Evolutionary conservation across 805 yeast species (phyloP).

Genomic region (Zygosaccharomyces rouxii): DNA sequence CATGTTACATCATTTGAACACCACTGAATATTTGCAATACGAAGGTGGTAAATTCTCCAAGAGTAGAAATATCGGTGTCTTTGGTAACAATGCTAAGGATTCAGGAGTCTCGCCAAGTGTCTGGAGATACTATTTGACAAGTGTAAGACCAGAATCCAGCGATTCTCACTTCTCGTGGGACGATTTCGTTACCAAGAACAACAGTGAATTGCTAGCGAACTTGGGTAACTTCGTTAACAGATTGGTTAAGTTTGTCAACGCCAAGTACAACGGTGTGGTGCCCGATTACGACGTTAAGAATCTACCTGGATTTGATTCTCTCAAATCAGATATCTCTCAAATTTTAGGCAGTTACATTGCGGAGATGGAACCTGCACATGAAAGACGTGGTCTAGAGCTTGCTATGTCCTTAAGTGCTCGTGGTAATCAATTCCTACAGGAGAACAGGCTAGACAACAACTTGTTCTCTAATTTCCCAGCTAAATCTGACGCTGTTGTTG

Average conservation of each 20-base stretch:
- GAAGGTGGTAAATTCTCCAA: constrained; percentile 98
- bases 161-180: constrained; percentile 98
- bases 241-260: constrained; percentile 79
- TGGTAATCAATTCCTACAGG: constrained; percentile 95
- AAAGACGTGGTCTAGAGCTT: constrained; percentile 84
- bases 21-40: constrained; percentile 95
- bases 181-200: constrained; percentile 90
- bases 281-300: constrained; percentile 56
- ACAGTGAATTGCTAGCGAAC: constrained; percentile 89
- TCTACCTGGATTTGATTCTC: constrained; percentile 44
- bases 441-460: constrained; percentile 87
- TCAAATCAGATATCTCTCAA: constrained; percentile 54
- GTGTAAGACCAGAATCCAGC: constrained; percentile 90
- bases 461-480: constrained; percentile 71
- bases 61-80: constrained; percentile 96
- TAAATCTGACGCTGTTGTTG: constrained; percentile 86
- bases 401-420: constrained; percentile 90
- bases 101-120: constrained; percentile 89
- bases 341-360: constrained; percentile 58
- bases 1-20: constrained; percentile 79
- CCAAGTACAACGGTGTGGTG: constrained; percentile 87
- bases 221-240: constrained; percentile 96
- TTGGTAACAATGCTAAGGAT: constrained; percentile 95
- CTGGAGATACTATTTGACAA: constrained; percentile 94
- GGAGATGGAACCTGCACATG: constrained; percentile 72